Evolutionary conservation across 805 yeast species (phyloP).

Genomic region (Ogataea chonburiensis): DNA sequence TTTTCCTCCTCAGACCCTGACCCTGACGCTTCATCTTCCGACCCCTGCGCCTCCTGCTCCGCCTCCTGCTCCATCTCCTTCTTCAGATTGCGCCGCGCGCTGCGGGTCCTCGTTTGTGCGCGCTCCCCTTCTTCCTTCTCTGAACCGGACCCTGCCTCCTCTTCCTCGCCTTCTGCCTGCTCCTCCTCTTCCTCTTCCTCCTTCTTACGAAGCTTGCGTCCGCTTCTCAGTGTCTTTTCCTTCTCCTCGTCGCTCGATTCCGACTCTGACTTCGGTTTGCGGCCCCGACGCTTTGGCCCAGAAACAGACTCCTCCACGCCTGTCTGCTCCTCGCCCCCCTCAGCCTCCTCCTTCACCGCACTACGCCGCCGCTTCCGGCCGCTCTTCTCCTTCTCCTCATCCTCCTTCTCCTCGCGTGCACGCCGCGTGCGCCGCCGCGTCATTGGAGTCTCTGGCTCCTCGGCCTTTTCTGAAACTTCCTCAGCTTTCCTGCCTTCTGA

Average conservation of each 20-base stretch:
- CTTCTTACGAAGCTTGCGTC: slow-evolving; percentile 12
- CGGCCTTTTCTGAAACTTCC: slow-evolving; percentile 4
- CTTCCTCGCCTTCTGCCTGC: slow-evolving; percentile 4
- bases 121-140: no score
- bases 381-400: slow-evolving; percentile 4
- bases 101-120: slow-evolving; percentile 15
- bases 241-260: slow-evolving; percentile 10
- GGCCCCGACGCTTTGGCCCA: slow-evolving; percentile 3
- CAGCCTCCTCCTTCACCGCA: slow-evolving; percentile 6
- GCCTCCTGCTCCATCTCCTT: slow-evolving; percentile 14
- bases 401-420: slow-evolving; percentile 5
- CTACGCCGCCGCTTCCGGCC: slow-evolving; percentile 4
- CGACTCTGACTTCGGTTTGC: slow-evolving; percentile 4
- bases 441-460: slow-evolving; percentile 8
- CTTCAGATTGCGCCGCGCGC: slow-evolving; percentile 21
- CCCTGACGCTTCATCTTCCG: neutral
- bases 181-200: slow-evolving; percentile 11
- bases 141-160: slow-evolving; percentile 2
- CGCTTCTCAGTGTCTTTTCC: slow-evolving; percentile 11
- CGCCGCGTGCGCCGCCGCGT: slow-evolving; percentile 8
- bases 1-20: slow-evolving; percentile 4
- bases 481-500: slow-evolving; percentile 1
- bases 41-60: slow-evolving; percentile 7
- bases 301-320: neutral
- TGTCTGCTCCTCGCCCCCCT: slow-evolving; percentile 3